Conservation (phyloP, 202 grass and related monocot genomes). For the Hordeum pubiflorum region DNA sequence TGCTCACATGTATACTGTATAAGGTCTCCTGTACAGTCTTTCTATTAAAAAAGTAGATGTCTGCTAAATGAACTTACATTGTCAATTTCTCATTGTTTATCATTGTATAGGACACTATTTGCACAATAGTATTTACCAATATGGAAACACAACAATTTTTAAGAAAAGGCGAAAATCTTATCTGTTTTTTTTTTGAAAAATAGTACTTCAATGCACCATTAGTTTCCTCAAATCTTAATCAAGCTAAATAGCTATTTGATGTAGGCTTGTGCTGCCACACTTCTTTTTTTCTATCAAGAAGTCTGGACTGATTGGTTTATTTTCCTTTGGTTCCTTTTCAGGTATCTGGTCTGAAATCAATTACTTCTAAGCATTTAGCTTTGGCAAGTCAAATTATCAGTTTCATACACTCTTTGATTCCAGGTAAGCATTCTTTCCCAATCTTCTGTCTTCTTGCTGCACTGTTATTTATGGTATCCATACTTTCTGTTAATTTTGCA, state of each 20-base stretch:
- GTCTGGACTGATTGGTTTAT: constrained; percentile 1
- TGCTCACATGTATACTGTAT: no score
- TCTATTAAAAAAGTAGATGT: no score
- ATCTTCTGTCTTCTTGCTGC: not conserved
- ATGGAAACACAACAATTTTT: constrained; percentile 6
- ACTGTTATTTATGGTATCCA: not conserved
- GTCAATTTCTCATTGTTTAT: not conserved
- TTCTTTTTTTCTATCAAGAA: not conserved
- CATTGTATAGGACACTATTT: not conserved
- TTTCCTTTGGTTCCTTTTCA: constrained; percentile 30
- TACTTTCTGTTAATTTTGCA: not conserved
- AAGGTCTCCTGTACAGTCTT: no score
- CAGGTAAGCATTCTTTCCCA: constrained; percentile 47
- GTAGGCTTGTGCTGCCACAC: not conserved
- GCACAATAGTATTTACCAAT: not conserved
- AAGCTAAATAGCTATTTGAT: constrained; percentile 4
- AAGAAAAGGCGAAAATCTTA: not conserved
- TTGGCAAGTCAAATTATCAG: constrained; percentile 94
- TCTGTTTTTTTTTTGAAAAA: not conserved
- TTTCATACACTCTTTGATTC: constrained; percentile 87
- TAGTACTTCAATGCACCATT: constrained; percentile 12
- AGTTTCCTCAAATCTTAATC: not conserved
- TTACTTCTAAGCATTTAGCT: constrained; percentile 98
- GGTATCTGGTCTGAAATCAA: constrained; percentile 98
- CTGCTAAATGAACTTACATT: not conserved